Evolutionary conservation across 306 rosid genomes (phyloP), one percentile per base, ranked within the genome.

Genomic region (Cicer yamashitae): DNA sequence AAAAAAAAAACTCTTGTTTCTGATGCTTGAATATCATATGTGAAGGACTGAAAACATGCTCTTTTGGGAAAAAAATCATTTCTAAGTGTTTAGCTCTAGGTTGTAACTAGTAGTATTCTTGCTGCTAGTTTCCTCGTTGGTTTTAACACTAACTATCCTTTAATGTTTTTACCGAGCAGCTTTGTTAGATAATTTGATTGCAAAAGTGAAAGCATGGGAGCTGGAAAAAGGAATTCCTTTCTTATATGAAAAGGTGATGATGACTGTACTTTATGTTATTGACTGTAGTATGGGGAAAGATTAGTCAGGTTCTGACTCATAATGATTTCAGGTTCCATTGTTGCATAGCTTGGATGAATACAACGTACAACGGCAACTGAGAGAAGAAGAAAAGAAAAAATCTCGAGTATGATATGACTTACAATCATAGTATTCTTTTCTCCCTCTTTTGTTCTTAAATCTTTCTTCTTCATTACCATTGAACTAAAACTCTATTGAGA

Each of bases 151-250:
- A 60, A 63, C 44, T 57, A 66, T 74, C 82, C 65, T 50, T 34
- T 6, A 48, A 80, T 5, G 48, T 47, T 68, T 71, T 77, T 78
- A 15, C 50, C 79, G 69, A 62, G 69, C 76, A 94, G 98, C 91
- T 48, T 75, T 87, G 54, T 86, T 85, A 7, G 97, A 94, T 78
- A 87, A 61, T 85, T 84, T 94, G 93, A 89, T 71, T 73, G 75
- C 91, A 67, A 91, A 81, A 88, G 93, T 91, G 15, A 91, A 85
- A 75, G 92, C 90, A 14, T 94, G 98, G 98, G 97, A 91, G 77
- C 43, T 56, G 71, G 98, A 94, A 72, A 90, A 87, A 83, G 96
- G 91, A 86, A 88, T 86, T 71, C 87, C 94, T 71, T 91, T 94
- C 87, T 77, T 90, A 60, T 94, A 90, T 67, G 98, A 90, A 84